Evolutionary conservation across 352 stramenopile species (phyloP).

Genomic region (Pseudoperonospora humuli): DNA sequence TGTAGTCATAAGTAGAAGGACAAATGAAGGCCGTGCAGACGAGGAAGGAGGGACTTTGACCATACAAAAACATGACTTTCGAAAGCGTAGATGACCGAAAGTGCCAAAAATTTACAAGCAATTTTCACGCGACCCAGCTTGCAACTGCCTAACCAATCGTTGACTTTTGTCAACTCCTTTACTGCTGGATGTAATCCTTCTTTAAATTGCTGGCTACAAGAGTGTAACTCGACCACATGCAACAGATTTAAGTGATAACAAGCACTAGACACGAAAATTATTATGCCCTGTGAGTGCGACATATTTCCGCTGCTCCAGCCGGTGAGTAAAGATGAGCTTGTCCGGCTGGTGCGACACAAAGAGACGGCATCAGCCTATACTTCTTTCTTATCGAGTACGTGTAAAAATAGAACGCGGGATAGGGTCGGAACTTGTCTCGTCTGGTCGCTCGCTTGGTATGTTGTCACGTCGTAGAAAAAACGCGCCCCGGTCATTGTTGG

Average conservation of each 20-base stretch:
- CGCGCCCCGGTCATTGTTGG: conserved; percentile 20
- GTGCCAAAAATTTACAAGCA: too few species aligned
- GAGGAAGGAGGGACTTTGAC: conserved; percentile 26
- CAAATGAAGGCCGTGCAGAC: conserved; percentile 18
- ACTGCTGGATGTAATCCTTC: too few species aligned
- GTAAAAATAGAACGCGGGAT: conserved; percentile 30
- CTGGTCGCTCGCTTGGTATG: conserved; percentile 5
- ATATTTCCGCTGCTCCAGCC: conserved; percentile 8
- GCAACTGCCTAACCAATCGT: too few species aligned
- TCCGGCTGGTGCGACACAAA: background rate
- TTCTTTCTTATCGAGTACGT: background rate
- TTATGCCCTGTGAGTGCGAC: background rate
- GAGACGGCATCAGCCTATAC: conserved; percentile 7
- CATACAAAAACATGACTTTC: conserved; percentile 14
- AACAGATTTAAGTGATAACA: too few species aligned
- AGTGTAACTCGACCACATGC: too few species aligned
- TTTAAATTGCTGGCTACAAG: too few species aligned
- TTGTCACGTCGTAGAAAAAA: conserved; percentile 7
- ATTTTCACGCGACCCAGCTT: too few species aligned
- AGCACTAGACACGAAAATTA: too few species aligned
- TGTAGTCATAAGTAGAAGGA: too few species aligned
- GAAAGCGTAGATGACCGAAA: conserved; percentile 10
- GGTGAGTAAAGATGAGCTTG: background rate
- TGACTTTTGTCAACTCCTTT: too few species aligned
- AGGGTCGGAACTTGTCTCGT: conserved; percentile 29